Evolutionary conservation across 805 yeast species (phyloP).

Genomic region (Crinitomyces ghanaensis): DNA sequence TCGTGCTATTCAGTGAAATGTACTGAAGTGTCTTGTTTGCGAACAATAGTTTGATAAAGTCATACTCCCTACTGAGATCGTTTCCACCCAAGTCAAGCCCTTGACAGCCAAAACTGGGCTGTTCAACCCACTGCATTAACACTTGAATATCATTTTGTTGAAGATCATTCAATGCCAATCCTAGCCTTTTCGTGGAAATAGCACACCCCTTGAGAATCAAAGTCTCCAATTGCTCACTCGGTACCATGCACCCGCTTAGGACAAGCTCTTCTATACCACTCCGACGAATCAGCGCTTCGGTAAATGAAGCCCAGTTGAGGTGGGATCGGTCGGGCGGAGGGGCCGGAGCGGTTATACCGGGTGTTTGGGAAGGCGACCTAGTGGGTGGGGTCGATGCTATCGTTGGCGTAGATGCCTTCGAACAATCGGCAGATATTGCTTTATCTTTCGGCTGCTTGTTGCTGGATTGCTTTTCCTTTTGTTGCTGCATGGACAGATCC

Average conservation of each 20-base stretch:
- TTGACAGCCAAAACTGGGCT: conserved; percentile 32
- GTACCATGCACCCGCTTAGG: conserved; percentile 63
- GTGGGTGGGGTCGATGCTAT: too few relatives aligned
- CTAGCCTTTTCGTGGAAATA: conserved; percentile 48
- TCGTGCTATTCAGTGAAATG: conserved; percentile 56
- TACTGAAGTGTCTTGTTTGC: conserved; percentile 29
- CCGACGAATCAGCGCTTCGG: conserved; percentile 54
- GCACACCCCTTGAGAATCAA: conserved; percentile 51
- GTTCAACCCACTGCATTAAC: conserved; percentile 48
- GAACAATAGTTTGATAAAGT: conserved; percentile 11
- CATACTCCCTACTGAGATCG: conserved; percentile 32
- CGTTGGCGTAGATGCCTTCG: conserved; percentile 2
- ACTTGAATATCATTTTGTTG: conserved; percentile 45
- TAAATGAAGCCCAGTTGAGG: conserved; percentile 74
- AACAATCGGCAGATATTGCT: conserved; percentile 1
- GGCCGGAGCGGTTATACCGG: too few relatives aligned
- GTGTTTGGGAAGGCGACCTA: too few relatives aligned
- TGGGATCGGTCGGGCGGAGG: conserved; percentile 43
- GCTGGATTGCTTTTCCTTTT: conserved; percentile 1
- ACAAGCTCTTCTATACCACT: conserved; percentile 73
- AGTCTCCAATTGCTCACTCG: conserved; percentile 34
- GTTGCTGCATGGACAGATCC: conserved; percentile 20
- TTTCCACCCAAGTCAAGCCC: conserved; percentile 84
- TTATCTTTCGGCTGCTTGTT: conserved; percentile 7
- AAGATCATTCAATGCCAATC: conserved; percentile 67